These are phyloP conservation scores for Calonectria pseudoturangicola DNA, from an alignment of 2,329 filamentous ascomycete genomes.

Conservation along the genomic window DNA sequence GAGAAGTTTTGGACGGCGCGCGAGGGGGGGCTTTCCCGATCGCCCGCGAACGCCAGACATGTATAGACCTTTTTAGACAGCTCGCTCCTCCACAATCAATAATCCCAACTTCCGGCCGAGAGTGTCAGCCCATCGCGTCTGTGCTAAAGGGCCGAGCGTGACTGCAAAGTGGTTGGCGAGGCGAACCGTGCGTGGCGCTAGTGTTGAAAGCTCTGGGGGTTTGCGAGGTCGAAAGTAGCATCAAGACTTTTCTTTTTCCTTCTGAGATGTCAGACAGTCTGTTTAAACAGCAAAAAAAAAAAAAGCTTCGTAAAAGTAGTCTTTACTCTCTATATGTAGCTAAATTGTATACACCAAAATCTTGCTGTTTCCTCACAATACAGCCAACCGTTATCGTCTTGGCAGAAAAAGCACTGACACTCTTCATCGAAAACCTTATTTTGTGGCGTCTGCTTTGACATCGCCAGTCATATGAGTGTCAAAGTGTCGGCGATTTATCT, in stretches of 20 bases:
- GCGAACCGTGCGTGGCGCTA: background rate
- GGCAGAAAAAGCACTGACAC: background rate
- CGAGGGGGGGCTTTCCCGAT: background rate
- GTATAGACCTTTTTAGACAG: background rate
- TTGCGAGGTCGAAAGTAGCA: background rate
- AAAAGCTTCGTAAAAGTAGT: too few relatives aligned
- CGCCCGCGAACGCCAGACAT: background rate
- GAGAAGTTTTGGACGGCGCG: background rate
- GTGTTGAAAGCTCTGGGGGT: background rate
- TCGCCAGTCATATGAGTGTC: background rate
- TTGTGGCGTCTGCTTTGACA: background rate
- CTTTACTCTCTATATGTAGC: background rate
- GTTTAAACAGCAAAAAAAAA: background rate
- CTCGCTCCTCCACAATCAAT: background rate
- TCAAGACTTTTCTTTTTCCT: background rate
- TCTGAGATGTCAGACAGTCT: background rate
- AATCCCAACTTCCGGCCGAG: background rate
- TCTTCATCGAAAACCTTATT: background rate
- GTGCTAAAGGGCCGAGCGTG: background rate
- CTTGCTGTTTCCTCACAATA: background rate
- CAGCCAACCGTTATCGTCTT: too few relatives aligned
- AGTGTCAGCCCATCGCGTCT: background rate
- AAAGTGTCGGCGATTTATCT: background rate
- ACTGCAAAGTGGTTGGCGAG: background rate
- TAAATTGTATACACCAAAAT: background rate